Base-by-base conservation (phyloP, 768 basidiomycete species). In the Russula earlei region DNA sequence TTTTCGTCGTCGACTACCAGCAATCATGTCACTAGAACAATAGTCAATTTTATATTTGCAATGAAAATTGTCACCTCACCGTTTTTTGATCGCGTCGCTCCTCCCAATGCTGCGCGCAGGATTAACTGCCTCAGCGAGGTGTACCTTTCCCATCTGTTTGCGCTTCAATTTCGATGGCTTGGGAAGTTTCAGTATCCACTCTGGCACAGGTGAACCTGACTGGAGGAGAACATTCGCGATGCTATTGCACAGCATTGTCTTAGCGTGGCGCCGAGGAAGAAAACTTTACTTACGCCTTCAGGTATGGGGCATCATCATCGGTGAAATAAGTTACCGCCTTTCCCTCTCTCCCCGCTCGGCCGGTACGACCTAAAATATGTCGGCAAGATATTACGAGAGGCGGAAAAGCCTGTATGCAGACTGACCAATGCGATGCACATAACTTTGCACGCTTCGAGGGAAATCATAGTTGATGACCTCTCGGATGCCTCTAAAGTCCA, bases 391-490 rank as follows among this genome's bases (percentile, higher is more conserved):
- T 27, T 12, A 12, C 14, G 19, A 9, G 27, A 19, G 11, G 10
- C 34, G 11, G 15, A 49, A 5, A 33, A 33, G 5, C 12, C 7
- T 20, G 12, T 27, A 4, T 24, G 55, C 19, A 43, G 37, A 65
- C 73, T 45, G 36, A 85, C 91, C 95, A 49, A 99, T 96, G 22
- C 96, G 79, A 70, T 99, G 96, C 41, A 99, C 80, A 66, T 99
- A 99, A 65, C 89, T 93, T 68, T 95, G 92, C 2, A 95, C 86
- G 52, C 83, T 94, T 37, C 87, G 92, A 3, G 96, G 96, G 70
- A 98, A 97, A 71, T 97, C 95, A 65, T 89, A 94, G 69, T 97
- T 99, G 66, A 98, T 85, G 10, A 99, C 93, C 66, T 97, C 89
- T 56, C 84, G 76, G 49, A 95, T 82, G 10, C 94, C 93, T 68